Base-by-base conservation (phyloP, 2,329 filamentous ascomycete genomes). In the Aspergillaceae sp. region DNA sequence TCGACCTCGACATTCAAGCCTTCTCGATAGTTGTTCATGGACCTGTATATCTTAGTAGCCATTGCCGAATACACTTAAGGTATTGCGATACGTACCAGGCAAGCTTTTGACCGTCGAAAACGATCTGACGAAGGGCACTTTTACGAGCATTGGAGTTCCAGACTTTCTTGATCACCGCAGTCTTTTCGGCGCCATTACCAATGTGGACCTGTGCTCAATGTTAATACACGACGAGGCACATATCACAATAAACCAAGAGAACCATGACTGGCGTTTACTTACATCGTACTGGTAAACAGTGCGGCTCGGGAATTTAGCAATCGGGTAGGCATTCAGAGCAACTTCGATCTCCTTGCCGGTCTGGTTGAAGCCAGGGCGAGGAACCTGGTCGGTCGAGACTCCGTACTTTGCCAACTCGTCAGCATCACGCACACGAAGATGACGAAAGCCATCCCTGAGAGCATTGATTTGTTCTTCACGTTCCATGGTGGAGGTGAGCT, bases 271-370 rank as follows among this genome's bases (percentile, higher is more conserved):
- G 46, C 11, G 40, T 30, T 42, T 30, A 76, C 84, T 76, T 70
- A 90, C 86, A 69, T 95, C 88, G 56, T 91, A 97, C 61, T 96
- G 90, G 51, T 82, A 82, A 26, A 96, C 78, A 0, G 79, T 77
- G 8, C 73, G 76, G 2, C 65, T 73, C 0, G 81, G 81, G 46
- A 82, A 79, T 7, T 71, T 67, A 0, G 63, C 67, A 45, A 96
- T 82, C 0, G 81, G 75, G 66, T 83, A 94, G 7, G 87, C 82
- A 62, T 97, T 97, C 34, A 94, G 68, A 2, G 74, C 65, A 1
- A 87, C 56, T 0, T 66, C 59, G 19, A 82, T 74, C 0, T 71
- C 60, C 50, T 75, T 78, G 1, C 82, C 83, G 5, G 72, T 69
- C 0, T 66, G 75, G 50, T 82, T 85, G 62, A 77, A 80, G 0